Percentiles rank a stretch among this genome's conserved stretches.
These are phyloP conservation scores for Fusarium pseudograminearum DNA, from an alignment of 2,329 filamentous ascomycete genomes.

Conservation along the genomic window DNA sequence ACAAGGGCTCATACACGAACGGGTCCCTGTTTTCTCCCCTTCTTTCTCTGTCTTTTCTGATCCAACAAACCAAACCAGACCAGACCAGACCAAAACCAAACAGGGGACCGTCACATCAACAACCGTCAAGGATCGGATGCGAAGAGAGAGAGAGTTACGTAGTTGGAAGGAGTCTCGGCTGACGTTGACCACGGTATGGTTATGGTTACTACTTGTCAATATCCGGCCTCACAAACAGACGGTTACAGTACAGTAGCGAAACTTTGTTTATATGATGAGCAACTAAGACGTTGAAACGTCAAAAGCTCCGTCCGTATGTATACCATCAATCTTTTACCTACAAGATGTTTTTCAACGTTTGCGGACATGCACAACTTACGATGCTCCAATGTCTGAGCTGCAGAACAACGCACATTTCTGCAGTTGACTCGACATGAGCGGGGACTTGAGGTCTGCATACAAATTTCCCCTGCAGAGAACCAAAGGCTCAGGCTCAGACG, in stretches of 20 bases:
- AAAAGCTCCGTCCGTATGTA: not conserved
- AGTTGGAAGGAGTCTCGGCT: constrained; percentile 26
- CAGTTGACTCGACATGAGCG: constrained; percentile 25
- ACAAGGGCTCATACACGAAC: constrained; percentile 39
- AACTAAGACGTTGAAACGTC: constrained; percentile 15
- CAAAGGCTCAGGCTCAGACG: not conserved
- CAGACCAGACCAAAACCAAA: constrained; percentile 18
- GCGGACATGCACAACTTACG: constrained; percentile 3
- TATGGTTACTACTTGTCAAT: not conserved
- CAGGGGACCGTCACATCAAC: constrained; percentile 29
- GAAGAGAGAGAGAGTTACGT: not conserved
- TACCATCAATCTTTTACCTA: not conserved
- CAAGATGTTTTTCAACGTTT: constrained; percentile 25
- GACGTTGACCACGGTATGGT: not conserved
- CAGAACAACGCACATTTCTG: constrained; percentile 40
- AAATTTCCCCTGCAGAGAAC: constrained; percentile 32
- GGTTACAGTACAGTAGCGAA: constrained; percentile 16
- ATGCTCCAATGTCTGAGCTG: constrained; percentile 13
- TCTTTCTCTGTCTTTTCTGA: constrained; percentile 4
- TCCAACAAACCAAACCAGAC: constrained; percentile 27
- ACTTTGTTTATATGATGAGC: constrained; percentile 37
- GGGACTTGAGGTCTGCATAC: constrained; percentile 37
- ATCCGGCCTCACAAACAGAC: not conserved
- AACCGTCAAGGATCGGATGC: constrained; percentile 13
- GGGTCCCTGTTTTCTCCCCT: constrained; percentile 33